Base-by-base conservation (phyloP, 495 filamentous ascomycete species). In the Aspergillus conjunctus region DNA sequence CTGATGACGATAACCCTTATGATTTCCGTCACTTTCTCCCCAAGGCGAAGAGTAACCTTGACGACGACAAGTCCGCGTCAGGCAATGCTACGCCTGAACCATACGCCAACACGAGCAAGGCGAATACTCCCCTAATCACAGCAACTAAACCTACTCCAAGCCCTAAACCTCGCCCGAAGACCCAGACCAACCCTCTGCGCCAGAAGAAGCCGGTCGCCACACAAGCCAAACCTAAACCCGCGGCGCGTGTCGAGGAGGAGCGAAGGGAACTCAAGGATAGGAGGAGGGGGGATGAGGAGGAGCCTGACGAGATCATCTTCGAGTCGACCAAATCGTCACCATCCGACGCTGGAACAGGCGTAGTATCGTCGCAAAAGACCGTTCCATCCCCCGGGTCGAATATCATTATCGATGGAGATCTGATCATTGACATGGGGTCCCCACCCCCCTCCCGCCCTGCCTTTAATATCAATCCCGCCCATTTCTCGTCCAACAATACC, bases 11-110 rank as follows among this genome's bases (percentile, higher is more conserved):
- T 60, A 86, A 86, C 54, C 83, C 83, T 15, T 86, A 81, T 56
- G 83, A 86, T 66, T 85, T 76, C 63, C 80, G 83, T 10, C 83
- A 86, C 64, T 86, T 85, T 63, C 78, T 85, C 39, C 72, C 69
- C 30, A 75, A 79, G 59, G 63, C 65, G 17, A 69, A 74, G 58
- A 63, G 66, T 17, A 66, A 73, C 50, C 69, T 63, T 7, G 70
- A 73, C 41, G 69, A 71, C 39, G 65, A 68, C 32, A 77, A 80
- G 63, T 64, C 71, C 44, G 62, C 54, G 33, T 79, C 75, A 20
- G 64, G 67, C 43, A 62, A 70, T 59, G 66, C 71, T 26, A 79
- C 76, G 2, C 77, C 79, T 32, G 79, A 82, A 45, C 68, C 72
- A 31, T 41, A 63, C 46, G 54, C 64, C 12, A 61, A 41, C 54